Percentiles rank a stretch among this genome's conserved stretches.
These are phyloP conservation scores for Calycina marina DNA, from an alignment of 2,329 filamentous ascomycete genomes.

Conservation along the genomic window DNA sequence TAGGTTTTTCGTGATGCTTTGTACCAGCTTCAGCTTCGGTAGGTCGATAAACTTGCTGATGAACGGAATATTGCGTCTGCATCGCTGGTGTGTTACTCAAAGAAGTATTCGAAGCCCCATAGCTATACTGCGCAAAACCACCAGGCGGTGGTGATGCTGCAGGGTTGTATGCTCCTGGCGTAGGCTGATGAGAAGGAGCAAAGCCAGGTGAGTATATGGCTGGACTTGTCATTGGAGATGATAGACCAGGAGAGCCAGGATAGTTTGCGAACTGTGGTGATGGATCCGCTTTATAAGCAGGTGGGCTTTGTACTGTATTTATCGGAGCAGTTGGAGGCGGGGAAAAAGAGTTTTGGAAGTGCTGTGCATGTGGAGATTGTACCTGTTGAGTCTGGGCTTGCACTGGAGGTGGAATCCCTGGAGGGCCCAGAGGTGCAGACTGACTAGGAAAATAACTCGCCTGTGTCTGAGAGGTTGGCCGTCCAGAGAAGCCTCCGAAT, in stretches of 20 bases:
- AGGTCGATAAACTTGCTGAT: constrained; percentile 56
- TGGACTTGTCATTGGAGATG: constrained; percentile 24
- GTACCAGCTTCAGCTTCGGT: constrained; percentile 42
- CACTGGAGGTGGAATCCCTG: constrained; percentile 1
- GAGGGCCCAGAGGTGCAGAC: constrained; percentile 9
- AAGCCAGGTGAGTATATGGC: constrained; percentile 23
- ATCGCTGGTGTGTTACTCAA: constrained; percentile 21
- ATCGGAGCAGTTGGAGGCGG: constrained; percentile 12
- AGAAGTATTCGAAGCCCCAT: constrained; percentile 19
- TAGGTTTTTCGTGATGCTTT: constrained; percentile 23
- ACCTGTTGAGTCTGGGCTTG: constrained; percentile 7
- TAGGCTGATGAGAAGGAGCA: constrained; percentile 7
- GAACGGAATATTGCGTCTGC: constrained; percentile 39
- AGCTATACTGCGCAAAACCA: constrained; percentile 41
- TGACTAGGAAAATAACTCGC: constrained; percentile 6
- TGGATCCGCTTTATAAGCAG: constrained; percentile 9
- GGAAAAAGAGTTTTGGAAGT: constrained; percentile 15
- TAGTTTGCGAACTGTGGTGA: constrained; percentile 29
- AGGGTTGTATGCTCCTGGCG: constrained; percentile 1
- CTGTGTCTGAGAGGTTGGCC: constrained; percentile 5
- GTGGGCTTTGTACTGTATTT: constrained; percentile 10
- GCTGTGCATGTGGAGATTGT: constrained; percentile 13
- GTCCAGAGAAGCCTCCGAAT: constrained; percentile 7
- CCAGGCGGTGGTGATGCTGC: constrained; percentile 28
- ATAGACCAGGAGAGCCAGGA: constrained; percentile 30